These are phyloP conservation scores for Leptomonas seymouri DNA, from an alignment of 208 protist genomes.

Conservation along the genomic window DNA sequence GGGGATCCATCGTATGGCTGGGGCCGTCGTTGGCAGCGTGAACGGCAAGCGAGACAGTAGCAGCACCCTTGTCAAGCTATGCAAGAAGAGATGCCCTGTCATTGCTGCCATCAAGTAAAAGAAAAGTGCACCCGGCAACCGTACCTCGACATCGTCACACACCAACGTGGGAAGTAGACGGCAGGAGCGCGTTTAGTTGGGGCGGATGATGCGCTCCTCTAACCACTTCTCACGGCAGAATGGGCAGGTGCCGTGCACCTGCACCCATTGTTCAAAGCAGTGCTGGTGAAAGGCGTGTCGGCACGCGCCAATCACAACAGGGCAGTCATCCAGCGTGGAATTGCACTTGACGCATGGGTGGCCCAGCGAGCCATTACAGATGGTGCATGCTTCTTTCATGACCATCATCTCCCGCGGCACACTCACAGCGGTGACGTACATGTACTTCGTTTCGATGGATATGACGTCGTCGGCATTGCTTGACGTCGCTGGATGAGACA, in stretches of 20 bases:
- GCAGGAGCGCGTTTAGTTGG: neutral
- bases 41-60: too few species aligned
- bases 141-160: too few species aligned
- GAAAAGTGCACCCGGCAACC: too few species aligned
- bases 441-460: constrained; percentile 36
- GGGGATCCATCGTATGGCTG: too few species aligned
- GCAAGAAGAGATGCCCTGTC: too few species aligned
- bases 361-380: constrained; percentile 32
- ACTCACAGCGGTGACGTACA: constrained; percentile 29
- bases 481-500: constrained; percentile 6
- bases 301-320: constrained; percentile 41
- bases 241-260: constrained; percentile 29
- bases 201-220: constrained; percentile 7
- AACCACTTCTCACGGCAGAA: constrained; percentile 29
- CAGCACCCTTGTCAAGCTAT: too few species aligned
- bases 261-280: constrained; percentile 50
- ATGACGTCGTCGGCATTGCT: constrained; percentile 24
- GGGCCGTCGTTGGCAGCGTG: too few species aligned
- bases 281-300: constrained; percentile 54
- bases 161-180: neutral
- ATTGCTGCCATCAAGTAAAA: too few species aligned
- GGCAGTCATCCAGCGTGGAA: constrained; percentile 26
- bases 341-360: constrained; percentile 35
- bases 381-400: constrained; percentile 29
- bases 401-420: constrained; percentile 30